phyloP scores from a whole-genome alignment of 2,329 filamentous ascomycete species.

The Elsinoe perseae region DNA sequence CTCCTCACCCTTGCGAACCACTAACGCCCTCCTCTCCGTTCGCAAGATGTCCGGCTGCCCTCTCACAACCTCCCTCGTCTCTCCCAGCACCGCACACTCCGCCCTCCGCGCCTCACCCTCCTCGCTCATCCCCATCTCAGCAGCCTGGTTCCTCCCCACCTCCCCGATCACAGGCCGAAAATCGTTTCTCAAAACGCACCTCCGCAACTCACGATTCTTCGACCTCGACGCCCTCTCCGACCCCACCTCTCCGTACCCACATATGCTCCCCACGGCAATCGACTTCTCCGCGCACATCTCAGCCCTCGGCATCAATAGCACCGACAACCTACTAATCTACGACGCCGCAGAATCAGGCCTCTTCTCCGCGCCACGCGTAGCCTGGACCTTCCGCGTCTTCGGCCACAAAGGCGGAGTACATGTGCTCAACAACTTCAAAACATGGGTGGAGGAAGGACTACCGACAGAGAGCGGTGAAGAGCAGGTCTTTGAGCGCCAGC shows the following conservation, averaged over 20 bases:
- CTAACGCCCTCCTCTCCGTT: not conserved
- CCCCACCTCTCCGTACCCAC: conserved; percentile 78
- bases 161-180: conserved; percentile 68
- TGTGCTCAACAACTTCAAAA: conserved; percentile 87
- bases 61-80: conserved; percentile 78
- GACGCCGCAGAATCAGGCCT: conserved; percentile 86
- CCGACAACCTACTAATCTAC: conserved; percentile 90
- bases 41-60: conserved; percentile 6
- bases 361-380: conserved; percentile 87
- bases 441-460: conserved; percentile 80
- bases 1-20: not conserved
- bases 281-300: conserved; percentile 84
- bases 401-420: conserved; percentile 76
- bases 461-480: conserved; percentile 72
- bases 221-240: conserved; percentile 91
- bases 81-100: conserved; percentile 70
- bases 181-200: conserved; percentile 72
- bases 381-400: conserved; percentile 86
- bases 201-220: conserved; percentile 85
- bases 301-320: conserved; percentile 72
- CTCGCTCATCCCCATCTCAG: conserved; percentile 79
- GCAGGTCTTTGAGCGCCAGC: conserved; percentile 37
- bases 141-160: conserved; percentile 93
- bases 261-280: conserved; percentile 83
- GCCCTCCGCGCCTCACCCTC: conserved; percentile 76